Percentiles rank a stretch among this genome's conserved stretches.
phyloP scores from a whole-genome alignment of 257 asterid genomes.

The Galeopsis tetrahit region DNA sequence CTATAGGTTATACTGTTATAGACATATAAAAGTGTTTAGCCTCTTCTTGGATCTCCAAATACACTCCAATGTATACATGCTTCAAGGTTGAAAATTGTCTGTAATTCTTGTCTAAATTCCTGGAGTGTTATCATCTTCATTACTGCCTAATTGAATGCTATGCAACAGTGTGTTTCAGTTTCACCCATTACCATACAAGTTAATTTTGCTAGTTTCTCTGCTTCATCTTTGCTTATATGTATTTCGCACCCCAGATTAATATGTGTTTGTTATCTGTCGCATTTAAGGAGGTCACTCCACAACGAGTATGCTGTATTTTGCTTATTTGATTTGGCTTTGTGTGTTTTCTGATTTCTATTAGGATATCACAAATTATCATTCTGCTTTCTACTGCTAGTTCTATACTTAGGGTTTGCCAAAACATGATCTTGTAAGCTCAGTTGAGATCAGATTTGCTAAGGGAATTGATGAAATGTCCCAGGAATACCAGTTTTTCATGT shows the following conservation, averaged over 20 bases:
- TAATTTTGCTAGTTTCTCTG: conserved; percentile 9
- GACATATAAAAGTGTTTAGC: background rate
- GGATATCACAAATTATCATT: background rate
- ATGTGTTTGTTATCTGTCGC: background rate
- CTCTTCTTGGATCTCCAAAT: conserved; percentile 1
- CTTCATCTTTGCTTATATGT: conserved; percentile 17
- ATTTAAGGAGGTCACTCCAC: too few species aligned
- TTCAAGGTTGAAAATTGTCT: too few species aligned
- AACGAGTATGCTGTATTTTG: too few species aligned
- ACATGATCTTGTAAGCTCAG: background rate
- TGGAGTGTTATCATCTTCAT: conserved; percentile 3
- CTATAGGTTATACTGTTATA: background rate
- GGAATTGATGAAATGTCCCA: background rate
- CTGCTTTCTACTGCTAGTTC: background rate
- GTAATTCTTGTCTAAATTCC: background rate
- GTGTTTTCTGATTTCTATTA: background rate
- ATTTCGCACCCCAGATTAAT: background rate
- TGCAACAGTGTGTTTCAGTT: background rate
- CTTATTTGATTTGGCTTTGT: too few species aligned
- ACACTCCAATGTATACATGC: background rate
- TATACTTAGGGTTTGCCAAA: conserved; percentile 23
- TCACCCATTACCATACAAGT: background rate
- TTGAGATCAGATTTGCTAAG: background rate
- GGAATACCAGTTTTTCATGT: background rate
- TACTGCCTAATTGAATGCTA: background rate